A percentile compares a stretch with the other conserved stretches of the same genome.
Evolutionary conservation across 257 asterid genomes (phyloP).

Genomic region (Mentha longifolia): DNA sequence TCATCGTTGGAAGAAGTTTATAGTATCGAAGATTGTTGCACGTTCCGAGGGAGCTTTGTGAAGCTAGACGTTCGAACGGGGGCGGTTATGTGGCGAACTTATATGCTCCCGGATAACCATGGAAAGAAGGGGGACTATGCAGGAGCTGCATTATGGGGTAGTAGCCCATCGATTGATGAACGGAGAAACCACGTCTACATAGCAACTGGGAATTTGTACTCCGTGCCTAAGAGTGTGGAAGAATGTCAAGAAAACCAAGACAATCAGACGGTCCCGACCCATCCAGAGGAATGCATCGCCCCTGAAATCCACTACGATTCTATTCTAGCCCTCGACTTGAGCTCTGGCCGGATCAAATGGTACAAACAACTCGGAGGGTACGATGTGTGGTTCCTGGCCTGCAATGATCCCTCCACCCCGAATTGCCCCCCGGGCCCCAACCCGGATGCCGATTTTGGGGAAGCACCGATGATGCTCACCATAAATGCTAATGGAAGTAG

Average conservation of each 20-base stretch:
- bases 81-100: constrained; percentile 50
- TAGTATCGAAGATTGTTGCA: constrained; percentile 46
- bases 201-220: constrained; percentile 60
- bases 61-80: constrained; percentile 53
- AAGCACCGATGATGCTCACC: constrained; percentile 59
- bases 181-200: constrained; percentile 47
- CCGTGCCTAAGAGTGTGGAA: constrained; percentile 44
- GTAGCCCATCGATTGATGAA: constrained; percentile 56
- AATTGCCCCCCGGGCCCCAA: constrained; percentile 57
- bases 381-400: constrained; percentile 55
- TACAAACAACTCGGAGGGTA: constrained; percentile 61
- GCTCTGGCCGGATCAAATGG: constrained; percentile 48
- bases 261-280: constrained; percentile 40
- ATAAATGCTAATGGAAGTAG: constrained; percentile 25
- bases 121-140: constrained; percentile 45
- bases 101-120: constrained; percentile 45
- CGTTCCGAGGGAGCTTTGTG: constrained; percentile 54
- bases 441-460: constrained; percentile 55
- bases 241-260: constrained; percentile 46
- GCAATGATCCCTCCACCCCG: constrained; percentile 38
- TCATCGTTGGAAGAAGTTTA: constrained; percentile 49
- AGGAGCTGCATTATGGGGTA: constrained; percentile 63
- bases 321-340: constrained; percentile 47
- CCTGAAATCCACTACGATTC: constrained; percentile 55
- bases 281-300: constrained; percentile 44